These are phyloP conservation scores for Penicillium bialowiezense DNA, from an alignment of 495 filamentous ascomycete species.

Conservation along the genomic window DNA sequence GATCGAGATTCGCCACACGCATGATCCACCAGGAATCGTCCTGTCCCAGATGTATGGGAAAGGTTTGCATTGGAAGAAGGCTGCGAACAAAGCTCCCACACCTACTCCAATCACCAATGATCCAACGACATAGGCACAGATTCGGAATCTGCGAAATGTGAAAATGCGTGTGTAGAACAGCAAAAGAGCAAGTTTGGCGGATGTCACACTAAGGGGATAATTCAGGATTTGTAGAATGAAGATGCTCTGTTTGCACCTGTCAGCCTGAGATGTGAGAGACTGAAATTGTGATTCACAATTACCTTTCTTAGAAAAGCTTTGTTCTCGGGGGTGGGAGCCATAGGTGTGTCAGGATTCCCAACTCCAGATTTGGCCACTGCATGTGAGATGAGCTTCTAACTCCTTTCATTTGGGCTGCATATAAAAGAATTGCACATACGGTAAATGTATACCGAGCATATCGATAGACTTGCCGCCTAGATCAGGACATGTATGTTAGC, in stretches of 20 bases:
- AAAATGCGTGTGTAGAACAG: constrained; percentile 39
- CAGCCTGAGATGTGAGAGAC: background rate
- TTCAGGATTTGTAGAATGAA: constrained; percentile 24
- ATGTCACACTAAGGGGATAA: constrained; percentile 29
- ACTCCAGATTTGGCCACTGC: constrained; percentile 16
- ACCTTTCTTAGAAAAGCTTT: constrained; percentile 12
- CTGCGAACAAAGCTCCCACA: constrained; percentile 14
- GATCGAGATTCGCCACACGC: constrained; percentile 17
- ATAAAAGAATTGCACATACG: constrained; percentile 3
- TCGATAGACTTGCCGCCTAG: constrained; percentile 13
- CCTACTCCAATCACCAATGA: constrained; percentile 17
- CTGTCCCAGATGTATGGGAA: constrained; percentile 25
- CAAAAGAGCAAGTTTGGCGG: constrained; percentile 38
- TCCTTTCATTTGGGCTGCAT: background rate
- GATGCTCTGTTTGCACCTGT: constrained; percentile 5
- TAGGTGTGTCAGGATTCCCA: constrained; percentile 16
- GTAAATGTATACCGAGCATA: constrained; percentile 14
- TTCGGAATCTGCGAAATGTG: constrained; percentile 15
- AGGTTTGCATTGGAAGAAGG: constrained; percentile 27
- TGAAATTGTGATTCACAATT: background rate
- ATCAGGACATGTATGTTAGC: background rate
- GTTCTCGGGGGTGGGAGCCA: constrained; percentile 13
- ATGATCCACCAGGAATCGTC: constrained; percentile 16
- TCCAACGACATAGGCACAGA: constrained; percentile 31
- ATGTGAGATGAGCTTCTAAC: background rate